These are phyloP conservation scores for Apiospora saccharicola DNA, from an alignment of 2,329 filamentous ascomycete genomes.

Conservation along the genomic window DNA sequence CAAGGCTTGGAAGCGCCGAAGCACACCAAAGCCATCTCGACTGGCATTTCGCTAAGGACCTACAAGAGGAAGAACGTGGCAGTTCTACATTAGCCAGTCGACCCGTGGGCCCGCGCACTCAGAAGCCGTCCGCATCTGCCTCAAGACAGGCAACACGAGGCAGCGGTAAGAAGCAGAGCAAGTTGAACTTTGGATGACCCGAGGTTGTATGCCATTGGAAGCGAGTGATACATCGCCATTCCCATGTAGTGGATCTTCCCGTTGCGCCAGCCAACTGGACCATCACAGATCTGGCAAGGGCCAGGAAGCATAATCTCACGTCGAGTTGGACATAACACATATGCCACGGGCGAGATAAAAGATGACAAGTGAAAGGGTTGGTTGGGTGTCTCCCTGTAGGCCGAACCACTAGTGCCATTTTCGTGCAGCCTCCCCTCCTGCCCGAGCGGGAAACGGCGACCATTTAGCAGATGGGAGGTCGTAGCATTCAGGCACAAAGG, in stretches of 20 bases:
- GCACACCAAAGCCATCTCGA: constrained; percentile 81
- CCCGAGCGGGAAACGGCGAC: constrained; percentile 6
- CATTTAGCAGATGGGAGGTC: constrained; percentile 11
- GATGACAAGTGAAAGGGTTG: background rate
- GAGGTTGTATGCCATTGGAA: constrained; percentile 30
- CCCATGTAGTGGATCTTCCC: constrained; percentile 29
- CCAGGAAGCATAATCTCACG: constrained; percentile 16
- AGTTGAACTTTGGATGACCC: constrained; percentile 64
- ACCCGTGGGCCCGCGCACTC: constrained; percentile 42
- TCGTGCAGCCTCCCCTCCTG: constrained; percentile 18
- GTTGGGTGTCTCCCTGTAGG: background rate
- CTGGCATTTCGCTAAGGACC: constrained; percentile 92
- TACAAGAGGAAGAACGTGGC: constrained; percentile 71
- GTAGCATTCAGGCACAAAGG: constrained; percentile 22
- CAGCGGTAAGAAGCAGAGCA: constrained; percentile 59
- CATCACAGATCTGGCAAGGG: constrained; percentile 12
- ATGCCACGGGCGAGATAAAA: background rate
- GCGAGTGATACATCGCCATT: constrained; percentile 33
- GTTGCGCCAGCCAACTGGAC: constrained; percentile 22
- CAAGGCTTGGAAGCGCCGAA: constrained; percentile 63
- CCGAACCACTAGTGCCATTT: constrained; percentile 6
- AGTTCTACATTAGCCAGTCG: constrained; percentile 52
- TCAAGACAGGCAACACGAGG: constrained; percentile 47
- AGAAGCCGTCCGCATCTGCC: constrained; percentile 45
- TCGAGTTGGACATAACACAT: constrained; percentile 1